Conservation (phyloP, 2,329 filamentous ascomycete genomes). For the Ustilaginoidea virens region DNA sequence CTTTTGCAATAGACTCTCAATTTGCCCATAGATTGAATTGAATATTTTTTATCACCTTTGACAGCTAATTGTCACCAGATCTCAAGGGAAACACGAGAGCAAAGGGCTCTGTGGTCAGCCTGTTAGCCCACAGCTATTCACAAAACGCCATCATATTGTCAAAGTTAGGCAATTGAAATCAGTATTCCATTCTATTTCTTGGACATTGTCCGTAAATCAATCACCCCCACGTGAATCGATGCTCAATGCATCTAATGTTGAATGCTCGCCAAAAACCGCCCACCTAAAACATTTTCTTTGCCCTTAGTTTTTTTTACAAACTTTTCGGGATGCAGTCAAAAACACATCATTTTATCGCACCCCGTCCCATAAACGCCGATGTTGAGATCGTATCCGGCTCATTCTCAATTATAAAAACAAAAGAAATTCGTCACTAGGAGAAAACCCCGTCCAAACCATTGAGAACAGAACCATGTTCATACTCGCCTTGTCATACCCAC, state of each 20-base stretch:
- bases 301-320: slow-evolving; percentile 14
- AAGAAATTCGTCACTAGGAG: neutral
- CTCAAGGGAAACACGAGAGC: neutral
- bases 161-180: slow-evolving; percentile 3
- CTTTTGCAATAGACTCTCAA: too few species aligned
- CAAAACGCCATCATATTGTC: slow-evolving; percentile 9
- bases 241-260: slow-evolving; percentile 22
- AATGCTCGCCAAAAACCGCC: slow-evolving; percentile 20
- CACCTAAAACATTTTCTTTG: slow-evolving; percentile 11
- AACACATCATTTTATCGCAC: slow-evolving; percentile 18
- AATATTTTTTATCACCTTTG: slow-evolving; percentile 6
- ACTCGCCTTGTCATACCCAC: slow-evolving; percentile 7
- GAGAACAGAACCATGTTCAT: too few species aligned
- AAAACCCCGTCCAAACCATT: too few species aligned
- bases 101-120: neutral
- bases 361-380: slow-evolving; percentile 34
- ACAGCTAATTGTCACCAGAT: slow-evolving; percentile 4
- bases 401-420: slow-evolving; percentile 14
- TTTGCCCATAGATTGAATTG: too few species aligned
- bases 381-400: slow-evolving; percentile 39
- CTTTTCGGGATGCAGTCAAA: slow-evolving; percentile 20
- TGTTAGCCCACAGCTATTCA: slow-evolving; percentile 2
- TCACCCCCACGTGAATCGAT: slow-evolving; percentile 14
- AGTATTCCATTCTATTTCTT: slow-evolving; percentile 6
- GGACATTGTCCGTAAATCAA: too few species aligned